Evolutionary conservation across 495 filamentous ascomycete species (phyloP).

Genomic region (Halenospora varia): DNA sequence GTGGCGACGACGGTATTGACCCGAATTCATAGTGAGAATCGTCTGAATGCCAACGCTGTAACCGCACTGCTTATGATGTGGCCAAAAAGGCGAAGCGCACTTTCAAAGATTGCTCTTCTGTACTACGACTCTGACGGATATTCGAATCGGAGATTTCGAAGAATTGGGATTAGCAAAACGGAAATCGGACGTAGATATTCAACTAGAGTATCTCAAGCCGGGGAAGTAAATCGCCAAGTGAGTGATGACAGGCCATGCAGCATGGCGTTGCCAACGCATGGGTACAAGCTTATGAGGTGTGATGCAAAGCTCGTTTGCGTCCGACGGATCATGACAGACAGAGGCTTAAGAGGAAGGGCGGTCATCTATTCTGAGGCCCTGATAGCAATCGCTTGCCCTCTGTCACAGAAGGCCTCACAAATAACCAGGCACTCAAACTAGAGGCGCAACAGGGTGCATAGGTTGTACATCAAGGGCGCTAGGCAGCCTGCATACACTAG

Average conservation of each 20-base stretch:
- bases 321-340: slow-evolving; percentile 17
- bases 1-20: slow-evolving; percentile 11
- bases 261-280: slow-evolving; percentile 26
- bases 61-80: slow-evolving; percentile 11
- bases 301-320: slow-evolving; percentile 23
- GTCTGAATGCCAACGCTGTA: slow-evolving; percentile 1
- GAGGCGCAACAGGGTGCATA: background rate
- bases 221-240: slow-evolving; percentile 12
- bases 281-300: slow-evolving; percentile 23
- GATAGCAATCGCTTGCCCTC: slow-evolving; percentile 20
- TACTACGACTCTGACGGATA: slow-evolving; percentile 12
- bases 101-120: slow-evolving; percentile 20
- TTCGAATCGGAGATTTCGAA: slow-evolving; percentile 13
- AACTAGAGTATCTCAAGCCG: slow-evolving; percentile 8
- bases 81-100: slow-evolving; percentile 12
- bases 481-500: slow-evolving; percentile 18
- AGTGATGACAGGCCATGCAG: slow-evolving; percentile 19
- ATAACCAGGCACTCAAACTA: slow-evolving; percentile 2
- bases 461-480: background rate
- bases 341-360: background rate
- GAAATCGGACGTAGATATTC: slow-evolving; percentile 25
- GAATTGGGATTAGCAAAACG: slow-evolving; percentile 21
- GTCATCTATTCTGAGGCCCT: slow-evolving; percentile 3
- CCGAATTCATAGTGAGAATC: slow-evolving; percentile 18
- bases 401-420: background rate